Percentiles rank a stretch among this genome's conserved stretches.
These are phyloP conservation scores for Cercis canadensis DNA, from an alignment of 306 rosid genomes.

Conservation along the genomic window DNA sequence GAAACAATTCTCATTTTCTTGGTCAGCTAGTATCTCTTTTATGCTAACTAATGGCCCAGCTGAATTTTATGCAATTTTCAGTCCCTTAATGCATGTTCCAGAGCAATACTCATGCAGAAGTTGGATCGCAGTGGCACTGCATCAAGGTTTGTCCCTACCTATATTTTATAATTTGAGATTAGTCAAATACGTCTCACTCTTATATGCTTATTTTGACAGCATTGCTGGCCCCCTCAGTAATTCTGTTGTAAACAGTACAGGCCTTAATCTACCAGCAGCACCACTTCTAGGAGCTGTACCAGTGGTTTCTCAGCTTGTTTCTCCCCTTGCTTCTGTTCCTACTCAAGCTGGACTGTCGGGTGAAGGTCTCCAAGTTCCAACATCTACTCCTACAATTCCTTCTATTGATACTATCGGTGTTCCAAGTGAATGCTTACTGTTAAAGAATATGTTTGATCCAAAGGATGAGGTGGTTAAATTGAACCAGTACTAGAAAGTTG, in stretches of 20 bases:
- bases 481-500: background rate
- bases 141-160: constrained; percentile 59
- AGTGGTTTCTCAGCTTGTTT: constrained; percentile 46
- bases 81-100: constrained; percentile 79
- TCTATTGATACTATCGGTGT: constrained; percentile 69
- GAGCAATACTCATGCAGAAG: constrained; percentile 94
- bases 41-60: constrained; percentile 5
- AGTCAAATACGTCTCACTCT: constrained; percentile 35
- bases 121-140: constrained; percentile 89
- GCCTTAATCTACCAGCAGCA: constrained; percentile 52
- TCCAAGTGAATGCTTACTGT: constrained; percentile 88
- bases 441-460: constrained; percentile 96
- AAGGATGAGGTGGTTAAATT: constrained; percentile 68
- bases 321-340: constrained; percentile 59
- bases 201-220: constrained; percentile 49
- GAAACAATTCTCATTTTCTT: background rate
- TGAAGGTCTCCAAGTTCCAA: constrained; percentile 69
- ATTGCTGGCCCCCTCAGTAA: constrained; percentile 63
- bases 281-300: constrained; percentile 52
- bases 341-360: constrained; percentile 60
- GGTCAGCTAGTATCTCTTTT: constrained; percentile 14
- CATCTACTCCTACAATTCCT: constrained; percentile 43
- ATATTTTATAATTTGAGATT: constrained; percentile 31
- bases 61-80: constrained; percentile 53
- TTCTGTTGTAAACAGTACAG: constrained; percentile 55